Evolutionary conservation across 495 filamentous ascomycete species (phyloP), one percentile per base, ranked within the genome.

Genomic region (Trichoderma parareesei): DNA sequence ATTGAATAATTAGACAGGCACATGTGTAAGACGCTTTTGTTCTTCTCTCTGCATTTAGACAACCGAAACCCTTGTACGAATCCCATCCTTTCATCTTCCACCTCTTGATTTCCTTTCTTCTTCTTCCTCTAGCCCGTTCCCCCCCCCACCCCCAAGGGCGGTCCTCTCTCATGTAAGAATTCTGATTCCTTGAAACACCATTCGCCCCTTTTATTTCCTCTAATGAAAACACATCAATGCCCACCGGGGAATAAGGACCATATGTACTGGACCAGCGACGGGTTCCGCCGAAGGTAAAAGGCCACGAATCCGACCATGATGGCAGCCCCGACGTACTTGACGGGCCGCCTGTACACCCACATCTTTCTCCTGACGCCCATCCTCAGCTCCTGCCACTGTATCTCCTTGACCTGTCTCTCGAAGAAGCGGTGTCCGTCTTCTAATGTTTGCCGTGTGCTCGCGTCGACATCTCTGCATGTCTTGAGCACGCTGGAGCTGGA

Each of bases 401-500:
- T 70, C 73, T 94, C 86, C 33, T 73, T 75, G 1, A 84, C 84
- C 72, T 97, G 92, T 63, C 78, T 77, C 18, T 85, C 74, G 69
- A 96, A 96, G 61, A 86, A 79, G 7, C 67, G 66, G 48, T 86
- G 73, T 0, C 88, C 90, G 38, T 92, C 83, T 9, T 77, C 68
- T n/a, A 89, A 73, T 4, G 76, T 79, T 64, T 87, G 82, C 38
- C 70, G 68, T 9, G 73, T 64, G 13, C 77, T 70, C 16, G 73
- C 64, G 6, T 75, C 71, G 6, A 75, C 73, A 62, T 81, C 76
- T 9, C 84, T 80, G 0, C 88, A 87, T 0, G 93, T 95, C 71
- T 96, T 96, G 42, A 98, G 81, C 2, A 95, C 91, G 69, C 91
- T 96, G 71, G 81, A 81, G 37, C 71, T 69, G 3, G 91, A 90